phyloP scores from a whole-genome alignment of 2,329 filamentous ascomycete species.

The Colletotrichum sp. region DNA sequence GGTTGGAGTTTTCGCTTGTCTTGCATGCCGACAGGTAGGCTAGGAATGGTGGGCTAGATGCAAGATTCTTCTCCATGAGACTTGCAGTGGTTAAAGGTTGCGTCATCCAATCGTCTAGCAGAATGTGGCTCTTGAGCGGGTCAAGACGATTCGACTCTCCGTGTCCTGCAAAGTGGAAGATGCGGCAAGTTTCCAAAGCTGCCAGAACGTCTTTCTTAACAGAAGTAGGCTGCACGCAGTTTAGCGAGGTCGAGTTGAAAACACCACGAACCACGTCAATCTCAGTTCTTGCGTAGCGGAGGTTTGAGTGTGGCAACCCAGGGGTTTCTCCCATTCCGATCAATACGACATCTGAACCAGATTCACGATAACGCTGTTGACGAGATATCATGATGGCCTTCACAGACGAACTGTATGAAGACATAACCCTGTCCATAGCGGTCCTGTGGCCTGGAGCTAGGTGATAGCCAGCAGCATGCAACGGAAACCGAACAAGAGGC shows the following conservation, averaged over 20 bases:
- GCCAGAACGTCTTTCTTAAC: constrained; percentile 27
- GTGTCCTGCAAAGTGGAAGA: constrained; percentile 50
- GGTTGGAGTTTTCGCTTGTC: constrained; percentile 29
- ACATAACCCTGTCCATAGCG: constrained; percentile 39
- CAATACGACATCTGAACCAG: constrained; percentile 21
- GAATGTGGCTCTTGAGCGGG: constrained; percentile 15
- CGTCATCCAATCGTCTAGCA: constrained; percentile 1
- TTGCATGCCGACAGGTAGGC: constrained; percentile 44
- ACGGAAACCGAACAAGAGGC: constrained; percentile 29
- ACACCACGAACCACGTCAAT: constrained; percentile 18
- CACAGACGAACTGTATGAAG: constrained; percentile 41
- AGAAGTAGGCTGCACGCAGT: not conserved
- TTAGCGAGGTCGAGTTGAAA: not conserved
- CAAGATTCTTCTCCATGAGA: constrained; percentile 20
- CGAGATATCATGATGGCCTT: constrained; percentile 32
- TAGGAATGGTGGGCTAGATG: constrained; percentile 30
- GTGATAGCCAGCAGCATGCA: constrained; percentile 40
- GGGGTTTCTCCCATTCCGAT: constrained; percentile 31
- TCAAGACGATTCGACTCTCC: constrained; percentile 21
- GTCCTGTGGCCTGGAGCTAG: constrained; percentile 21
- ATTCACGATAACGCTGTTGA: not conserved
- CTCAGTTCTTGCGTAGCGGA: constrained; percentile 25
- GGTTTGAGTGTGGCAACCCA: not conserved
- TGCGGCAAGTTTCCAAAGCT: constrained; percentile 28
- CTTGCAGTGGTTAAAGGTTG: constrained; percentile 17